Conservation (phyloP, 768 basidiomycete species). For the Leccinum barrowsii region DNA sequence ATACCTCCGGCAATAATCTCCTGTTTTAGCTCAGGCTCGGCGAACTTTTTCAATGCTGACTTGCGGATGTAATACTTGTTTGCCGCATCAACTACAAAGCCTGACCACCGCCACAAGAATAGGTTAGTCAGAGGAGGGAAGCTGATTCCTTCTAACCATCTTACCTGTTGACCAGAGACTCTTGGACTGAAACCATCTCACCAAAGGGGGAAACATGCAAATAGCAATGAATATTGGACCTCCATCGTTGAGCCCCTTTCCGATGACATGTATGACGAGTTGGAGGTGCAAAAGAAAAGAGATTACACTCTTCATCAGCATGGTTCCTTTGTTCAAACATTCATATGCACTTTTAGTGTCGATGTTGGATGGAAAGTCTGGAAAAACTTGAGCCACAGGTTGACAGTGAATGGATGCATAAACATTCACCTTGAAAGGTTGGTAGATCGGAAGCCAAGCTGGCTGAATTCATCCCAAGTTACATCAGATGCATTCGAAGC, state of each 20-base stretch:
- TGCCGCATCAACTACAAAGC: conserved; percentile 13
- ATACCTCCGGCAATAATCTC: conserved; percentile 24
- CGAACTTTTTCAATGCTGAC: conserved; percentile 13
- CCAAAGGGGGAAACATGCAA: conserved; percentile 17
- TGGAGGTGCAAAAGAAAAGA: conserved; percentile 25
- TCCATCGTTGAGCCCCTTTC: conserved; percentile 11
- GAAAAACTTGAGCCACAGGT: not conserved
- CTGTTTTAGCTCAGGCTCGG: conserved; percentile 6
- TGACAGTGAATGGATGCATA: not conserved
- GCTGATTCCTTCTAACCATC: not conserved
- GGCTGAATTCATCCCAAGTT: conserved; percentile 4
- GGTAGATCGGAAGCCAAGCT: conserved; percentile 18
- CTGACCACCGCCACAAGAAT: conserved; percentile 1
- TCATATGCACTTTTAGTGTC: not conserved
- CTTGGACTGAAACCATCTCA: not conserved
- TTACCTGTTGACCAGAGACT: conserved; percentile 23
- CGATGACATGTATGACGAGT: conserved; percentile 18
- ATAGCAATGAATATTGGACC: conserved; percentile 20
- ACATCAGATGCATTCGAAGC: not conserved
- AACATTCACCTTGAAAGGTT: conserved; percentile 19
- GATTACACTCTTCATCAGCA: conserved; percentile 4
- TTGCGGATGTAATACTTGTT: conserved; percentile 24
- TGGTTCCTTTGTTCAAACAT: conserved; percentile 12
- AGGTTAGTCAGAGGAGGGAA: not conserved
- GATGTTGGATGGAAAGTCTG: conserved; percentile 4